These are phyloP conservation scores for Schizonepeta tenuifolia DNA, from an alignment of 257 asterid species.

Conservation along the genomic window DNA sequence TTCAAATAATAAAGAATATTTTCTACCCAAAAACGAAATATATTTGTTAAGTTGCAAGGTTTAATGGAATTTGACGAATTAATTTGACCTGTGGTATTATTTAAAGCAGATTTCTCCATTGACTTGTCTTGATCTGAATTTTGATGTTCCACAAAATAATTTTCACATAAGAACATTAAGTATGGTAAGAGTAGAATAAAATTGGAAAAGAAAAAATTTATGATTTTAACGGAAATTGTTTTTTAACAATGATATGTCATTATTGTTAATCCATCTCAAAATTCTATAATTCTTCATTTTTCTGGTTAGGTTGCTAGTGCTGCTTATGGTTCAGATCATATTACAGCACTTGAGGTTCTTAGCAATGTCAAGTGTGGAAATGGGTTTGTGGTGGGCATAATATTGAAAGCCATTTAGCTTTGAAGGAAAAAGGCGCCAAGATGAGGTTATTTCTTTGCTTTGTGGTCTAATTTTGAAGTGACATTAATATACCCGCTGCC, in stretches of 20 bases:
- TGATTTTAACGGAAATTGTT: background rate
- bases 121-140: background rate
- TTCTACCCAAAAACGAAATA: background rate
- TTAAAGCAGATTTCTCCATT: background rate
- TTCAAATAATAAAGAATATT: background rate
- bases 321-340: constrained; percentile 76
- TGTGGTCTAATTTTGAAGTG: constrained; percentile 25
- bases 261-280: background rate
- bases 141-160: background rate
- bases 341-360: constrained; percentile 72
- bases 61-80: background rate
- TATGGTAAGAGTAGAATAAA: background rate
- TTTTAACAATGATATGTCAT: background rate
- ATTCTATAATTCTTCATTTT: constrained; percentile 15
- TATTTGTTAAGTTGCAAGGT: background rate
- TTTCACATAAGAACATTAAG: background rate
- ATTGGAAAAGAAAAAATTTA: background rate
- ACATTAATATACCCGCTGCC: constrained; percentile 17
- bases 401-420: constrained; percentile 91
- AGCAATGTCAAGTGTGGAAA: constrained; percentile 59
- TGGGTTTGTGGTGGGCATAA: constrained; percentile 73
- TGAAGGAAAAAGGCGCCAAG: constrained; percentile 92
- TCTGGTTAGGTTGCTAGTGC: constrained; percentile 85
- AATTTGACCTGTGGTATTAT: too few relatives aligned
- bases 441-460: constrained; percentile 56